These are phyloP conservation scores for Ganoderma sinense DNA, from an alignment of 1,284 basidiomycete species.

Conservation along the genomic window DNA sequence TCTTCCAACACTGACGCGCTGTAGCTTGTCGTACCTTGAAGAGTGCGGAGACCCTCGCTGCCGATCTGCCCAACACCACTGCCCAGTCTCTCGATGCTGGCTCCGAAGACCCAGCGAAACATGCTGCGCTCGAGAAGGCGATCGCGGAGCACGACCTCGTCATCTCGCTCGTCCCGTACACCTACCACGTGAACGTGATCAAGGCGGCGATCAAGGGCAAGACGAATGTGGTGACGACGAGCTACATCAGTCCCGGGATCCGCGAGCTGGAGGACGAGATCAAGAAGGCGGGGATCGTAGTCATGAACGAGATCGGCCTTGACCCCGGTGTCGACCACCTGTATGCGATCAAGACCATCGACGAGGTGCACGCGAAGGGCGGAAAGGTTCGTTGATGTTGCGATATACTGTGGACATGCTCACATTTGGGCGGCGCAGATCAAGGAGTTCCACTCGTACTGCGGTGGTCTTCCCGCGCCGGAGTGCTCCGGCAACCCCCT, in stretches of 20 bases:
- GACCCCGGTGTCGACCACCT: conserved; percentile 96
- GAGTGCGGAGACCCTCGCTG: conserved; percentile 74
- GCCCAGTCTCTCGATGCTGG: conserved; percentile 89
- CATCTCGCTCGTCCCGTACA: conserved; percentile 97
- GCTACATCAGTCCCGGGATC: conserved; percentile 93
- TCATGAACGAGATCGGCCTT: conserved; percentile 98
- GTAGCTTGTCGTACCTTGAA: conserved; percentile 86
- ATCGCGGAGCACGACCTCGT: conserved; percentile 93
- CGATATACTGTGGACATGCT: not conserved
- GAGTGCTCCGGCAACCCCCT: conserved; percentile 93
- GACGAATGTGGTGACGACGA: conserved; percentile 96
- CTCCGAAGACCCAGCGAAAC: conserved; percentile 44
- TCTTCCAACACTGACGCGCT: not conserved
- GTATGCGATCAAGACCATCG: conserved; percentile 97
- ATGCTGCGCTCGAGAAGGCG: conserved; percentile 78
- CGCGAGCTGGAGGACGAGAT: conserved; percentile 86
- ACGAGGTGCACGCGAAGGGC: conserved; percentile 92
- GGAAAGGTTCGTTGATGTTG: conserved; percentile 74
- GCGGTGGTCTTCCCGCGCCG: conserved; percentile 95
- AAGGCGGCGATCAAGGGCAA: conserved; percentile 95
- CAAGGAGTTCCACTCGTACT: conserved; percentile 96
- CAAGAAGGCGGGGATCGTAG: conserved; percentile 91
- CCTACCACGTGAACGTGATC: conserved; percentile 91
- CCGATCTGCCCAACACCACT: conserved; percentile 74
- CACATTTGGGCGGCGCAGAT: conserved; percentile 54